These are phyloP conservation scores for Aristolochia contorta DNA, from an alignment of 164 flowering plant genomes.

Conservation along the genomic window DNA sequence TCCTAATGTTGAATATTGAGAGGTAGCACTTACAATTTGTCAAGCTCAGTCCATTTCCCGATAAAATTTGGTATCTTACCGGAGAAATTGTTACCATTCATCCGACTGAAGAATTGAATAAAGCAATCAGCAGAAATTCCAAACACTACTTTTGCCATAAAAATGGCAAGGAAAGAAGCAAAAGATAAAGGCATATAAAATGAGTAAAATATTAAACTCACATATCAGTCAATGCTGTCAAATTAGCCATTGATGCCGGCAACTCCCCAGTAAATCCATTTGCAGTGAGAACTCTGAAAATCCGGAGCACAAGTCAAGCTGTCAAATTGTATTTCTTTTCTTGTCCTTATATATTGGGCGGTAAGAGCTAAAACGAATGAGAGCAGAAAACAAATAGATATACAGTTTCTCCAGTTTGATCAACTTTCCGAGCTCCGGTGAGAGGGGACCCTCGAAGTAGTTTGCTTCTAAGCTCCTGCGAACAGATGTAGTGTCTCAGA, in stretches of 20 bases:
- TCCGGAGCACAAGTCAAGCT: not conserved
- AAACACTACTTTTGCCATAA: not conserved
- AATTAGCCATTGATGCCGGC: constrained; percentile 41
- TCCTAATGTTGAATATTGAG: not conserved
- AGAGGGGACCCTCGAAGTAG: constrained; percentile 43
- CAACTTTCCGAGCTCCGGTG: constrained; percentile 45
- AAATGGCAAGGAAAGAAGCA: not conserved
- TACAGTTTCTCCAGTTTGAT: constrained; percentile 46
- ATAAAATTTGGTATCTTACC: constrained; percentile 70
- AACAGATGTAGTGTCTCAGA: not conserved
- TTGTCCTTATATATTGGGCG: not conserved
- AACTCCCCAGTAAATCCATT: constrained; percentile 58
- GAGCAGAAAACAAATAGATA: constrained; percentile 5
- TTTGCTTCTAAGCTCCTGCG: constrained; percentile 54
- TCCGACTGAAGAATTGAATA: constrained; percentile 42
- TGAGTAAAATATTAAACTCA: constrained; percentile 20
- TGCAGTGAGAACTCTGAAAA: constrained; percentile 45
- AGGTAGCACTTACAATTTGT: constrained; percentile 35
- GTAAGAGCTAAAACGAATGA: not conserved
- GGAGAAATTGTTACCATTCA: constrained; percentile 50
- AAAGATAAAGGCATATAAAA: not conserved
- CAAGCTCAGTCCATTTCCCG: constrained; percentile 53
- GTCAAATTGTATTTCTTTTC: not conserved
- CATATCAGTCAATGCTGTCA: constrained; percentile 52
- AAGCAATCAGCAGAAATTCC: not conserved